Evolutionary conservation across 306 rosid genomes (phyloP).

Genomic region (Carpinus fangiana): DNA sequence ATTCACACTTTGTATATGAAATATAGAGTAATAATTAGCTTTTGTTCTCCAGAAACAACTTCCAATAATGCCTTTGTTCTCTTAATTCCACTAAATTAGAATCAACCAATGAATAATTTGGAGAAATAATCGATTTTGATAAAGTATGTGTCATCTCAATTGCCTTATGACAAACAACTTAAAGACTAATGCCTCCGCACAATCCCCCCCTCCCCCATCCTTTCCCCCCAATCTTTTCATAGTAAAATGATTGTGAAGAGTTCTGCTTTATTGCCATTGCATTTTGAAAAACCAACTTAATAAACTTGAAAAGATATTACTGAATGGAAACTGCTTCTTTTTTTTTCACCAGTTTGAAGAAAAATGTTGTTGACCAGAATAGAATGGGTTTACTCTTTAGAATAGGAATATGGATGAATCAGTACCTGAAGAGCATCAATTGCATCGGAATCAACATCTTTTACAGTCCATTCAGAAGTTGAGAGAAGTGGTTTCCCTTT

Average conservation of each 20-base stretch:
- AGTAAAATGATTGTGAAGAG: too few species aligned
- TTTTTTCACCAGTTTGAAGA: background rate
- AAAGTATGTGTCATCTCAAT: background rate
- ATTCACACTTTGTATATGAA: background rate
- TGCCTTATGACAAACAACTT: background rate
- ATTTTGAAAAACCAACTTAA: background rate
- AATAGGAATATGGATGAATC: background rate
- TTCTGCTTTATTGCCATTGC: too few species aligned
- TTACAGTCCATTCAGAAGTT: conserved; percentile 69
- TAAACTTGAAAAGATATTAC: background rate
- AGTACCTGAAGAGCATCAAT: conserved; percentile 92
- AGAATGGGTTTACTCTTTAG: background rate
- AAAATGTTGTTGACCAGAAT: background rate
- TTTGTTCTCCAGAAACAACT: background rate
- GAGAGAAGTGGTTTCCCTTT: conserved; percentile 52
- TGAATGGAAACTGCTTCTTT: background rate
- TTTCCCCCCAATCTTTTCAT: background rate
- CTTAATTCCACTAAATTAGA: background rate
- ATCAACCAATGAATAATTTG: background rate
- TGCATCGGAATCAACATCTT: conserved; percentile 80
- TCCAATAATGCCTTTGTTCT: background rate
- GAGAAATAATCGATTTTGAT: background rate
- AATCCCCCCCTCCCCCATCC: background rate
- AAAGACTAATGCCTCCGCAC: background rate
- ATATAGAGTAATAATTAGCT: too few species aligned